Evolutionary conservation across 345 rosid genomes (phyloP).

Genomic region (Adansonia digitata): DNA sequence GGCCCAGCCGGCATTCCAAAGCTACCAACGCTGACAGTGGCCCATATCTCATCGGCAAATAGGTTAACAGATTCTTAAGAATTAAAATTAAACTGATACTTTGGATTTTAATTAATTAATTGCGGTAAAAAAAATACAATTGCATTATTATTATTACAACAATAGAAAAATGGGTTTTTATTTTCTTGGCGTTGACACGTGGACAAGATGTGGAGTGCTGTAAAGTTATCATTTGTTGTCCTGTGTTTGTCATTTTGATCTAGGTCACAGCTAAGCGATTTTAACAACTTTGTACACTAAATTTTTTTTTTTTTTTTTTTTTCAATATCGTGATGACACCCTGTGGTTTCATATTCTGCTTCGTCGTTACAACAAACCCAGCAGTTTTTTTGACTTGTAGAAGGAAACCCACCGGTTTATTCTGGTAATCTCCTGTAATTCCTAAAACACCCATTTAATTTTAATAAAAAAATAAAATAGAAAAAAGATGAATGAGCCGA

Average conservation of each 20-base stretch:
- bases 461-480: neutral
- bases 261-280: constrained; percentile 8
- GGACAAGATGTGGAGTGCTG: neutral
- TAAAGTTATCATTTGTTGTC: neutral
- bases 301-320: no score
- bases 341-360: constrained; percentile 21
- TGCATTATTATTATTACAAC: neutral
- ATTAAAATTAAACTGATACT: neutral
- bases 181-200: constrained; percentile 10
- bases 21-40: constrained; percentile 22
- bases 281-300: no score
- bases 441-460: constrained; percentile 20
- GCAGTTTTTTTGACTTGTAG: constrained; percentile 26
- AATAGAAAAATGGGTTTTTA: neutral
- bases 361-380: constrained; percentile 42
- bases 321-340: no score
- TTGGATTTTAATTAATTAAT: neutral
- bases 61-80: neutral
- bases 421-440: constrained; percentile 18
- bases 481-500: no score
- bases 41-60: constrained; percentile 12
- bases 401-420: constrained; percentile 24
- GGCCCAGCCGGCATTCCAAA: constrained; percentile 29
- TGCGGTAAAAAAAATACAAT: neutral
- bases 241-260: neutral